Evolutionary conservation across 2,329 filamentous ascomycete genomes (phyloP).

Genomic region (Fusarium sp.): DNA sequence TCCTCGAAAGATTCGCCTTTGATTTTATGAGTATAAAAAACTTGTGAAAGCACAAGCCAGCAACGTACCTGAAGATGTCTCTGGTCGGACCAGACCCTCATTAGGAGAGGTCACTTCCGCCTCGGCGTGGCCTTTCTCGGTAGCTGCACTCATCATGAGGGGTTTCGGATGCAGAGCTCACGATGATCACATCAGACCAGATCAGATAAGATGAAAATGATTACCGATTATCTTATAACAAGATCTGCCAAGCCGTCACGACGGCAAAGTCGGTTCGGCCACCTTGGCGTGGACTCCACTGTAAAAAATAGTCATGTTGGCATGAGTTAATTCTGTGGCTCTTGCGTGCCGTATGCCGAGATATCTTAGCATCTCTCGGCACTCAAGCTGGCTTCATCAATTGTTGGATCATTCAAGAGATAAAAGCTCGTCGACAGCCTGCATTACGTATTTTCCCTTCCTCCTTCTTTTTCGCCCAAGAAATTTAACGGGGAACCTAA

Average conservation of each 20-base stretch:
- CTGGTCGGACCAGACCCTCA: not conserved
- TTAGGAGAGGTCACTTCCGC: not conserved
- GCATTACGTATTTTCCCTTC: too few species aligned
- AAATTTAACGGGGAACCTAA: too few species aligned
- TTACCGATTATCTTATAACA: not conserved
- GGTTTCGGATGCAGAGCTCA: not conserved
- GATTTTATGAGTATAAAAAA: not conserved
- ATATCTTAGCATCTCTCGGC: not conserved
- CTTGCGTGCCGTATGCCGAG: not conserved
- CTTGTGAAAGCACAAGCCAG: rapidly evolving
- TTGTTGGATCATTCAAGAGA: rapidly evolving
- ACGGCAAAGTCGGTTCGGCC: not conserved
- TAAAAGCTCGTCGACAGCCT: too few species aligned
- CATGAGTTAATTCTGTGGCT: not conserved
- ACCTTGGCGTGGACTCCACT: not conserved
- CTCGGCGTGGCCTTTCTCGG: not conserved
- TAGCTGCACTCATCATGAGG: not conserved
- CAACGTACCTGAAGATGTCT: constrained; percentile 11
- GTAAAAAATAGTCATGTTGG: not conserved
- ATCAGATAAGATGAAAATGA: not conserved
- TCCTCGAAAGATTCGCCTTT: constrained; percentile 33
- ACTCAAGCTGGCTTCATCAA: not conserved
- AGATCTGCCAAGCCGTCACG: not conserved
- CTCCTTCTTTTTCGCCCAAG: too few species aligned
- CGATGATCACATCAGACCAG: not conserved